phyloP scores from a whole-genome alignment of 2,329 filamentous ascomycete genomes.

The Aspergillaceae sp. region DNA sequence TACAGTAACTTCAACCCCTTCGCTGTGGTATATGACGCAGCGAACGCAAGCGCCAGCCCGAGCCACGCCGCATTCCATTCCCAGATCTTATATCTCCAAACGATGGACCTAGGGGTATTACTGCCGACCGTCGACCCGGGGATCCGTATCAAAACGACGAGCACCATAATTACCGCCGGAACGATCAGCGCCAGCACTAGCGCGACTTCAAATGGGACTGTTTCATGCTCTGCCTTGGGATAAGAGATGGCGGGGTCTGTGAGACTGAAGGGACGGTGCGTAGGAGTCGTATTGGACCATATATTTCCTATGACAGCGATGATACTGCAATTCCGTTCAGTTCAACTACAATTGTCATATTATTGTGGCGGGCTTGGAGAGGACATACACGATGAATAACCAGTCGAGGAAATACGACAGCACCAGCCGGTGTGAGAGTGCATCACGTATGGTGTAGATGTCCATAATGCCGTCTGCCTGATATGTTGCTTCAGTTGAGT shows the following conservation, averaged over 20 bases:
- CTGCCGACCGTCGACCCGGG: slow-evolving; percentile 61
- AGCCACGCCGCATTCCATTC: slow-evolving; percentile 81
- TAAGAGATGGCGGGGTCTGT: slow-evolving; percentile 71
- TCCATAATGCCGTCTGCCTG: not conserved
- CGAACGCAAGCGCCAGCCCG: slow-evolving; percentile 65
- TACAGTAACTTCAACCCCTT: slow-evolving; percentile 72
- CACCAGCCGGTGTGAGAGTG: slow-evolving; percentile 45
- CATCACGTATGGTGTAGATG: not conserved
- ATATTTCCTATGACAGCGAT: slow-evolving; percentile 52
- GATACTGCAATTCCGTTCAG: slow-evolving; percentile 27
- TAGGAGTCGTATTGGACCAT: slow-evolving; percentile 54
- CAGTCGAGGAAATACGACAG: slow-evolving; percentile 67
- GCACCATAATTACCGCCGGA: slow-evolving; percentile 59
- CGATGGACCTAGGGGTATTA: slow-evolving; percentile 53
- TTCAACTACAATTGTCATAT: slow-evolving; percentile 6
- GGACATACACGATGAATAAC: slow-evolving; percentile 49
- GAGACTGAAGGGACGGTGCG: slow-evolving; percentile 62
- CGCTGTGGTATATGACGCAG: slow-evolving; percentile 69
- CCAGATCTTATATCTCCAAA: slow-evolving; percentile 81
- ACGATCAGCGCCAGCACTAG: slow-evolving; percentile 54
- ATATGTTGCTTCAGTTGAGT: no score
- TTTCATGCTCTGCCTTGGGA: slow-evolving; percentile 62
- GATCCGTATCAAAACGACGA: slow-evolving; percentile 61
- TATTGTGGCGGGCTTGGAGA: not conserved
- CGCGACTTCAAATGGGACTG: slow-evolving; percentile 59